Evolutionary conservation across 1,139 yeast genomes (phyloP).

Genomic region (Candida dubliniensis): DNA sequence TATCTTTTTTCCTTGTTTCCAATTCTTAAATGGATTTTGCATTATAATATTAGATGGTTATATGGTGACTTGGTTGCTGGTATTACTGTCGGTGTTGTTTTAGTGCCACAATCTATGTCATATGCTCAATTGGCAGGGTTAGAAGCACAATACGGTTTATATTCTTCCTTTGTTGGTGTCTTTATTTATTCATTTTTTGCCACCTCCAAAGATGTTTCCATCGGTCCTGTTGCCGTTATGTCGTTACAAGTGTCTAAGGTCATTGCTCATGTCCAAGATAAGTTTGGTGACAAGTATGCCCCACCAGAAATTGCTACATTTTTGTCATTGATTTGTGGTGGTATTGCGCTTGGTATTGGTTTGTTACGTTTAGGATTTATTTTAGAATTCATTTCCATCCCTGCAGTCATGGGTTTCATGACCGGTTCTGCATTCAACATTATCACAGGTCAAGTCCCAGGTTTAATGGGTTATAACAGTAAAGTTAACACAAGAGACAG

Average conservation of each 20-base stretch:
- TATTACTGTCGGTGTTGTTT: conserved; percentile 86
- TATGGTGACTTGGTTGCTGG: conserved; percentile 88
- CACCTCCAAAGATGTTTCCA: conserved; percentile 91
- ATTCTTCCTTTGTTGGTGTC: conserved; percentile 91
- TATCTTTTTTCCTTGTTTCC: conserved; percentile 75
- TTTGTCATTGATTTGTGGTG: conserved; percentile 80
- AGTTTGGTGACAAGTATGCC: conserved; percentile 39
- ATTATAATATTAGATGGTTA: conserved; percentile 79
- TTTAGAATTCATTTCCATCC: conserved; percentile 84
- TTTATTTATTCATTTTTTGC: conserved; percentile 88
- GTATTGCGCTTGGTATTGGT: conserved; percentile 80
- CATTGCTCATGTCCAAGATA: conserved; percentile 56
- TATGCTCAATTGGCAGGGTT: conserved; percentile 87
- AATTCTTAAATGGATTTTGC: conserved; percentile 75
- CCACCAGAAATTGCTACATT: conserved; percentile 78
- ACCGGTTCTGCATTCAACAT: conserved; percentile 89
- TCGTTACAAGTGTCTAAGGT: conserved; percentile 83
- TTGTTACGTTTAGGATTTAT: conserved; percentile 81
- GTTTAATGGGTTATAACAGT: conserved; percentile 71
- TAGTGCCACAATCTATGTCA: conserved; percentile 95
- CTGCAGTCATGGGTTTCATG: conserved; percentile 95
- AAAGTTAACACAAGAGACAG: conserved; percentile 71
- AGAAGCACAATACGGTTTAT: conserved; percentile 81
- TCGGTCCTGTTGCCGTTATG: conserved; percentile 98
- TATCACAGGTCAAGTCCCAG: conserved; percentile 83